Percentiles rank a stretch among this genome's conserved stretches.
Conservation (phyloP, 371 early-diverging fungal genomes). For the Syncephalis plumigaleata region DNA sequence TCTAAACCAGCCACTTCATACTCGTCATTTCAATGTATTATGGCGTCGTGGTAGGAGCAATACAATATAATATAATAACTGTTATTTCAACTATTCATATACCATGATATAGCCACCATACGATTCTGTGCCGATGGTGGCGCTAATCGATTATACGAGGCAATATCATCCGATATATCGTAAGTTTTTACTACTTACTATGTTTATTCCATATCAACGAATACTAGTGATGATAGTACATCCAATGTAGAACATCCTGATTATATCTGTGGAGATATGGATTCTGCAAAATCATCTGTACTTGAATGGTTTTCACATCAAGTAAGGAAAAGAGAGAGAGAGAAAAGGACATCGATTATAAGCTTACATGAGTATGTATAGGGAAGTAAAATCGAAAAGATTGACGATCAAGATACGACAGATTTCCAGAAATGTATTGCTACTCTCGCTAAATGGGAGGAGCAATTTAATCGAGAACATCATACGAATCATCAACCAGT, state of each 20-base stretch:
- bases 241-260: slow-evolving; percentile 48
- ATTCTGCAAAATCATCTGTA: slow-evolving; percentile 55
- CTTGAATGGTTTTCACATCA: slow-evolving; percentile 37
- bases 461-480: slow-evolving; percentile 10
- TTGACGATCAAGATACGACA: slow-evolving; percentile 48
- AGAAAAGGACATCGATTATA: no score
- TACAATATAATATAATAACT: not conserved
- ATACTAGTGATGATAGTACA: not conserved
- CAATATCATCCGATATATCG: slow-evolving; percentile 1
- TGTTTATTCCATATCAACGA: no score
- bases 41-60: slow-evolving; percentile 33
- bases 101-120: slow-evolving; percentile 25
- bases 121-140: slow-evolving; percentile 82
- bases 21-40: slow-evolving; percentile 15
- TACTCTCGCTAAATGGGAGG: slow-evolving; percentile 8
- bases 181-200: no score
- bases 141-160: slow-evolving; percentile 65
- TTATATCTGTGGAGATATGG: slow-evolving; percentile 70
- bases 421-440: slow-evolving; percentile 77
- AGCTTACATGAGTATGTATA: no score
- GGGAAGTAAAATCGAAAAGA: slow-evolving; percentile 27
- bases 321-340: slow-evolving; percentile 9
- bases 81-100: not conserved
- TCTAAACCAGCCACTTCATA: slow-evolving; percentile 31
- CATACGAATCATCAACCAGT: not conserved